Evolutionary conservation across 352 stramenopile species (phyloP), one percentile per base, ranked within the genome.

Genomic region (Pythium sp.): DNA sequence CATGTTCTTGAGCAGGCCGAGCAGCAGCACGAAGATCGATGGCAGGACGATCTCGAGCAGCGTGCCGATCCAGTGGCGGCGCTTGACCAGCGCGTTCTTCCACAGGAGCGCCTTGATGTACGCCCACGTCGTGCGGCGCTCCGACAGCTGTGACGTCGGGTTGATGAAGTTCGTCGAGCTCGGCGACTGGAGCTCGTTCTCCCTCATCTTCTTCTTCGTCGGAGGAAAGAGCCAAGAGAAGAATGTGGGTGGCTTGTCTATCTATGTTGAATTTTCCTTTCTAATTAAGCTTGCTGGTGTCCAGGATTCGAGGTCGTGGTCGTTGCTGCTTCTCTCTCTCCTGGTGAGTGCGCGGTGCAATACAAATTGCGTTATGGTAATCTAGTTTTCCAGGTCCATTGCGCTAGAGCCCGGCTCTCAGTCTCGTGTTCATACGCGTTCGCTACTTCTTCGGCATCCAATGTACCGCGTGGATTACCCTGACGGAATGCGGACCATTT

Each of bases 21-120:
- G 53, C 28, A 90, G 64, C 49, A 91, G 49, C 43, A 91, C 85
- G 71, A 90, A 90, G 18, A 88, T 26, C 58, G 71, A 75, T 2
- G 81, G 85, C 22, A 91, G 57, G 46, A 75, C 55, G 22, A 91
- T 49, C 36, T 93, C 82, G 47, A 84, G 71, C 6, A 78, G 58
- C 36, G 77, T 87, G 15, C 66, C 78, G 11, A 90, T 34, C 26
- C 61, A 70, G 53, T 91, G 82, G 24, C 81, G 78, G 34, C 72
- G 69, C 73, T 91, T 93, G 47, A 90, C 74, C 34, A 87, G 53
- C 73, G 70, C 82, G 73, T 90, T 91, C 68, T 93, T 93, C 72
- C 79, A 85, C 36, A 91, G 69, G 64, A 91, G 60, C 46, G 80
- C 76, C n/a, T 70, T 68, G 58, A 81, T 49, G 68, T 75, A 80